Evolutionary conservation across 768 basidiomycete species (phyloP).

Genomic region (Pulveroboletus ravenelii): DNA sequence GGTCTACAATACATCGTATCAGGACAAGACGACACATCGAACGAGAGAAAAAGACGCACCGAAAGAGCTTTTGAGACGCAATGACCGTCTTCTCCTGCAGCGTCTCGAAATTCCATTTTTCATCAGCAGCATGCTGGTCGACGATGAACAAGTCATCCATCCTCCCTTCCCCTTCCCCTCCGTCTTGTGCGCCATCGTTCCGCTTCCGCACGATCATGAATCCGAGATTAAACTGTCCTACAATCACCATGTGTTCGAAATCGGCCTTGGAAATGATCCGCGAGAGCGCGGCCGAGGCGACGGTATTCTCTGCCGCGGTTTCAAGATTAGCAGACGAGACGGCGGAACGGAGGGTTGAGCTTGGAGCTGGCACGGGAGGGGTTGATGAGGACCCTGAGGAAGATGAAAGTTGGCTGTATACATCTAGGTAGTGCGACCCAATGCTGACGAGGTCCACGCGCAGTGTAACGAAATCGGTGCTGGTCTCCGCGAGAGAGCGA

Average conservation of each 20-base stretch:
- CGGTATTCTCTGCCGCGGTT: constrained; percentile 46
- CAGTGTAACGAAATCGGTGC: constrained; percentile 13
- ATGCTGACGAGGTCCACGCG: constrained; percentile 19
- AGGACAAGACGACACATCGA: neutral
- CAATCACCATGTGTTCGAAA: constrained; percentile 74
- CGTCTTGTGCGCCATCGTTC: constrained; percentile 14
- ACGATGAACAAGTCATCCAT: constrained; percentile 94
- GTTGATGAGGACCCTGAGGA: neutral
- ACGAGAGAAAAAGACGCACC: constrained; percentile 42
- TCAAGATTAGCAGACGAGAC: constrained; percentile 28
- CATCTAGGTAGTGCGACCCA: constrained; percentile 19
- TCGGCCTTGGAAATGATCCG: constrained; percentile 85
- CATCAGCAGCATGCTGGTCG: constrained; percentile 96
- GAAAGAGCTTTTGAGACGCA: constrained; percentile 77
- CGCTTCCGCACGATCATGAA: constrained; percentile 83
- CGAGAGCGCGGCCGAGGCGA: constrained; percentile 63
- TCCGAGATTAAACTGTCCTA: constrained; percentile 95
- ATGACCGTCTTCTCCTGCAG: constrained; percentile 89
- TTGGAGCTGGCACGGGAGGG: neutral
- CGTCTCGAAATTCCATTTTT: constrained; percentile 97
- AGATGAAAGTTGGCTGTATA: constrained; percentile 7
- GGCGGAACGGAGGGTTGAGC: constrained; percentile 19
- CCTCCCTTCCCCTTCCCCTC: neutral
- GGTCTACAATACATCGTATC: constrained; percentile 47
- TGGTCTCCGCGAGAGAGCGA: neutral